Percentiles rank a stretch among this genome's conserved stretches.
Conservation (phyloP, 2,329 filamentous ascomycete species). For the Hypoxylon sp. region DNA sequence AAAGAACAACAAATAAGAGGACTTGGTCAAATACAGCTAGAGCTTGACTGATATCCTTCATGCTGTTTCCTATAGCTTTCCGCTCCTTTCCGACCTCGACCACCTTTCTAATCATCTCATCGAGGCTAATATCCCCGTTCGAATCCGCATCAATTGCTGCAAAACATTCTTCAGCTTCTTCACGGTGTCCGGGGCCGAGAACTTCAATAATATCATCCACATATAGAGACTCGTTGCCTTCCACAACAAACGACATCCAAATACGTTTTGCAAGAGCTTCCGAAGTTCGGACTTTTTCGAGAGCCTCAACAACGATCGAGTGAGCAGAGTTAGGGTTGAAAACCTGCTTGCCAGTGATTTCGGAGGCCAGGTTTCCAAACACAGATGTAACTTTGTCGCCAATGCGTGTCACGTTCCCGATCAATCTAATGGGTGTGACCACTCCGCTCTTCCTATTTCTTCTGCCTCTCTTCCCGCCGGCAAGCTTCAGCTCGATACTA, state of each 20-base stretch:
- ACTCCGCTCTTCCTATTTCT: slow-evolving; percentile 68
- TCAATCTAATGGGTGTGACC: slow-evolving; percentile 82
- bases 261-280: slow-evolving; percentile 95
- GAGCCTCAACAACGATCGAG: slow-evolving; percentile 87
- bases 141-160: slow-evolving; percentile 83
- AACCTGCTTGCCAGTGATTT: slow-evolving; percentile 95
- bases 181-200: slow-evolving; percentile 79
- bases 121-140: slow-evolving; percentile 94
- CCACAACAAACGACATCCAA: slow-evolving; percentile 98
- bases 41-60: slow-evolving; percentile 97
- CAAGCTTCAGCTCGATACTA: slow-evolving; percentile 78
- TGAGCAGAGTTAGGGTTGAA: slow-evolving; percentile 94
- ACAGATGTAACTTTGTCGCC: slow-evolving; percentile 95
- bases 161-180: slow-evolving; percentile 90
- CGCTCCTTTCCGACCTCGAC: slow-evolving; percentile 87
- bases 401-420: slow-evolving; percentile 82
- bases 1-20: slow-evolving; percentile 82
- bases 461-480: slow-evolving; percentile 65
- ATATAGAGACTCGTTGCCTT: slow-evolving; percentile 85
- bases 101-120: slow-evolving; percentile 93
- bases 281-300: slow-evolving; percentile 86
- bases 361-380: slow-evolving; percentile 92
- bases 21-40: slow-evolving; percentile 92
- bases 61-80: slow-evolving; percentile 90
- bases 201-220: slow-evolving; percentile 89